These are phyloP conservation scores for Pleodorina starrii DNA, from an alignment of 139 green algal genomes.

Conservation along the genomic window DNA sequence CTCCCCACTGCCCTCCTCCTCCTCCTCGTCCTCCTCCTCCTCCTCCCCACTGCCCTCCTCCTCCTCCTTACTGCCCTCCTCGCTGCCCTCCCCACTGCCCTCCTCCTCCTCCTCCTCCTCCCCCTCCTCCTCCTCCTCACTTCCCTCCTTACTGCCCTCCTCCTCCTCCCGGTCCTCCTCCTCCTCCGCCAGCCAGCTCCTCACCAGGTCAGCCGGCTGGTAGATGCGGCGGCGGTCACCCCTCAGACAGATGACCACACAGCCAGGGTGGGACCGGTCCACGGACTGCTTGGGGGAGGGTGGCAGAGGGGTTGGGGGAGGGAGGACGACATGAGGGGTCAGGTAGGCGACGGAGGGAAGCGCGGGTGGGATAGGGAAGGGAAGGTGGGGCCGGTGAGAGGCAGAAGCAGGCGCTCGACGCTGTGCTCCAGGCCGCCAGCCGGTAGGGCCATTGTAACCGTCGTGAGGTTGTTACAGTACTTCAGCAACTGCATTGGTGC, in stretches of 20 bases:
- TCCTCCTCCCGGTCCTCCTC: not conserved
- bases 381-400: no score
- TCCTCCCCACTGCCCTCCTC: not conserved
- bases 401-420: no score
- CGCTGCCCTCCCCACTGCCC: not conserved
- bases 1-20: not conserved
- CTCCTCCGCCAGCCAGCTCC: not conserved
- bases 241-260: not conserved
- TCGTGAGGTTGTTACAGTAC: no score
- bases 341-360: no score
- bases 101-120: not conserved
- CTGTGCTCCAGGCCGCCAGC: no score
- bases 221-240: not conserved
- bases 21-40: not conserved
- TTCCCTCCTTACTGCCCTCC: not conserved
- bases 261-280: not conserved
- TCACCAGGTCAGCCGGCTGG: not conserved
- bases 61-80: not conserved
- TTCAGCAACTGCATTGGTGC: no score
- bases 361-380: no score
- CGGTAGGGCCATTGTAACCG: no score
- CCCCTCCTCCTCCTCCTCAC: not conserved
- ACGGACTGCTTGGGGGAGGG: not conserved
- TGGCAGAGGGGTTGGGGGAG: no score
- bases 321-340: no score